phyloP scores from a whole-genome alignment of 2,329 filamentous ascomycete genomes.

The Nemania bipapillata region DNA sequence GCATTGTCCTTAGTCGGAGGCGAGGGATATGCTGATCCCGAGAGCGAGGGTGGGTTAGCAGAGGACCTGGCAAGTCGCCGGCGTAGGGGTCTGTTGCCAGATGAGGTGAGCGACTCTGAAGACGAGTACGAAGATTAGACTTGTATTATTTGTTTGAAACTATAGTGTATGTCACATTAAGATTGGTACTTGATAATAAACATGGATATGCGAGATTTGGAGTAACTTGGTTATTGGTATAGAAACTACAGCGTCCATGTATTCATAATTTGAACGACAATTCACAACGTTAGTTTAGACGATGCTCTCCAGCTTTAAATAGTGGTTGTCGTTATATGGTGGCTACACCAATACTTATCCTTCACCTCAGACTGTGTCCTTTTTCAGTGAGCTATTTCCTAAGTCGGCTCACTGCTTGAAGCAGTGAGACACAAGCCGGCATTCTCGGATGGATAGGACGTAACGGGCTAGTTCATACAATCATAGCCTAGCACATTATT shows the following conservation, averaged over 20 bases:
- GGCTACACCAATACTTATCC: too few relatives aligned
- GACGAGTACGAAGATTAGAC: slow-evolving; percentile 68
- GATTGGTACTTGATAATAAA: slow-evolving; percentile 20
- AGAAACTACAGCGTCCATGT: slow-evolving; percentile 24
- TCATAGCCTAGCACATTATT: too few relatives aligned
- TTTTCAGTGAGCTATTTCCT: neutral
- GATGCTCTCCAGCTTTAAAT: too few relatives aligned
- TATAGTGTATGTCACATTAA: slow-evolving; percentile 10
- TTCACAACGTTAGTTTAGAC: too few relatives aligned
- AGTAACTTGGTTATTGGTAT: slow-evolving; percentile 24
- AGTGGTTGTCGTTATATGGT: too few relatives aligned
- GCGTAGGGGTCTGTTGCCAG: slow-evolving; percentile 79
- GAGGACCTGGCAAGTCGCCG: slow-evolving; percentile 84
- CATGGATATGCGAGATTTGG: slow-evolving; percentile 33
- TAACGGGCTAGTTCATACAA: too few relatives aligned
- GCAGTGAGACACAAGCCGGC: neutral
- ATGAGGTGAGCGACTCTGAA: slow-evolving; percentile 75
- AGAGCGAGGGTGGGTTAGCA: slow-evolving; percentile 86
- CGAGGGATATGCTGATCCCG: slow-evolving; percentile 85
- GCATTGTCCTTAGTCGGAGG: slow-evolving; percentile 87
- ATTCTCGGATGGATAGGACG: neutral
- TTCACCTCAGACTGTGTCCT: neutral
- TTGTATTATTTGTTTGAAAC: slow-evolving; percentile 18
- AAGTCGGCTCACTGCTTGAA: too few relatives aligned
- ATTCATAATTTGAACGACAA: slow-evolving; percentile 3